A percentile compares a stretch with the other conserved stretches of the same genome.
Conservation (phyloP, 2,329 filamentous ascomycete genomes). For the Fusarium anguioides region DNA sequence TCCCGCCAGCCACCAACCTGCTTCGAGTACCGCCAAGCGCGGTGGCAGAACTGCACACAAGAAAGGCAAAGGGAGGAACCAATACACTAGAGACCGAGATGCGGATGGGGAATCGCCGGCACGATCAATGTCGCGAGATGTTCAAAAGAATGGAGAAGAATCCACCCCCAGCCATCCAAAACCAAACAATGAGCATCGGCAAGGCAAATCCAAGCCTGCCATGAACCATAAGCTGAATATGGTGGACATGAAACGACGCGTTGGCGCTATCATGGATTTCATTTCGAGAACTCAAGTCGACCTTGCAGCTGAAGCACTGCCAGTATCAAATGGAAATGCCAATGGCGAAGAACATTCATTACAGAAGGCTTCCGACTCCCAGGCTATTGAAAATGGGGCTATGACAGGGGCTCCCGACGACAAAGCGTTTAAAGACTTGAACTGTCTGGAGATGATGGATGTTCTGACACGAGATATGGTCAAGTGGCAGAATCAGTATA, state of each 20-base stretch:
- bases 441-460: conserved; percentile 91
- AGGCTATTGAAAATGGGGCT: conserved; percentile 41
- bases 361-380: conserved; percentile 49
- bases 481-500: conserved; percentile 84
- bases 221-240: conserved; percentile 79
- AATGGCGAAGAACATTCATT: conserved; percentile 55
- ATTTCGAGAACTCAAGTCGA: conserved; percentile 91
- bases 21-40: conserved; percentile 66
- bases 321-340: conserved; percentile 55
- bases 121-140: conserved; percentile 65
- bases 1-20: conserved; percentile 57
- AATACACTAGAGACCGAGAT: conserved; percentile 83
- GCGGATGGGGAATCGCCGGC: conserved; percentile 66
- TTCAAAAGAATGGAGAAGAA: conserved; percentile 53
- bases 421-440: conserved; percentile 78
- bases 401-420: conserved; percentile 38
- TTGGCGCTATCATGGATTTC: conserved; percentile 86
- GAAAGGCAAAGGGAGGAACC: conserved; percentile 79
- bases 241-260: conserved; percentile 88
- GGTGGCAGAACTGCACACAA: conserved; percentile 70
- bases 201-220: conserved; percentile 61
- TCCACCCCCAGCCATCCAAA: conserved; percentile 51
- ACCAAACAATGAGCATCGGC: conserved; percentile 61
- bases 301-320: conserved; percentile 73
- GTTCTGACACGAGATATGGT: conserved; percentile 81